These are phyloP conservation scores for Angophora floribunda DNA, from an alignment of 345 rosid species.

Conservation along the genomic window DNA sequence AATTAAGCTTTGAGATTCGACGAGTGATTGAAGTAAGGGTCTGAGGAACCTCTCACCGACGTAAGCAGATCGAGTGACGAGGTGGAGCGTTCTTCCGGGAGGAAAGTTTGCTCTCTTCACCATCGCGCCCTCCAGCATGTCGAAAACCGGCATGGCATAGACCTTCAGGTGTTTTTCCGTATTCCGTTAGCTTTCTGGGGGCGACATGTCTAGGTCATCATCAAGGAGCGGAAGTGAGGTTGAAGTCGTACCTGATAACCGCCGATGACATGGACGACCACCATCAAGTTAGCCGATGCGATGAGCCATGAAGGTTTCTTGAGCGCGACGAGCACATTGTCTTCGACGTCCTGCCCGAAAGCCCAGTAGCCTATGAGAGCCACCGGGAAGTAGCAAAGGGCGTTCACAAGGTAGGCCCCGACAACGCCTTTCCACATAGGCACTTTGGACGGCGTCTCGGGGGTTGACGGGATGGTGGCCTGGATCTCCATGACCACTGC, in stretches of 20 bases:
- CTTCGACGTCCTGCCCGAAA: constrained; percentile 68
- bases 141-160: constrained; percentile 93
- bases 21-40: not conserved
- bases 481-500: constrained; percentile 90
- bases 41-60: constrained; percentile 44
- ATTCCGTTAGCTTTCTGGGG: not conserved
- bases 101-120: constrained; percentile 38
- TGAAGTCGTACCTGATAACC: constrained; percentile 55
- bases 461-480: constrained; percentile 90
- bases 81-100: constrained; percentile 44
- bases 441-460: constrained; percentile 65
- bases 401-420: constrained; percentile 69
- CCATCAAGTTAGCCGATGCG: constrained; percentile 88
- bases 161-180: constrained; percentile 22
- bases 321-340: constrained; percentile 61
- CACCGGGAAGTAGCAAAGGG: constrained; percentile 86
- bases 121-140: constrained; percentile 56
- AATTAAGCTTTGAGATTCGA: not conserved
- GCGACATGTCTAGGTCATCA: not conserved
- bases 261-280: constrained; percentile 85
- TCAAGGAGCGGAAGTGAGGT: not conserved
- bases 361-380: constrained; percentile 82
- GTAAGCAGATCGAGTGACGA: constrained; percentile 63
- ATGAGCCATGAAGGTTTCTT: constrained; percentile 76
- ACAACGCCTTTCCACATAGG: constrained; percentile 94